phyloP scores from a whole-genome alignment of 768 basidiomycete genomes.

The Strobilomyces dryophilus region DNA sequence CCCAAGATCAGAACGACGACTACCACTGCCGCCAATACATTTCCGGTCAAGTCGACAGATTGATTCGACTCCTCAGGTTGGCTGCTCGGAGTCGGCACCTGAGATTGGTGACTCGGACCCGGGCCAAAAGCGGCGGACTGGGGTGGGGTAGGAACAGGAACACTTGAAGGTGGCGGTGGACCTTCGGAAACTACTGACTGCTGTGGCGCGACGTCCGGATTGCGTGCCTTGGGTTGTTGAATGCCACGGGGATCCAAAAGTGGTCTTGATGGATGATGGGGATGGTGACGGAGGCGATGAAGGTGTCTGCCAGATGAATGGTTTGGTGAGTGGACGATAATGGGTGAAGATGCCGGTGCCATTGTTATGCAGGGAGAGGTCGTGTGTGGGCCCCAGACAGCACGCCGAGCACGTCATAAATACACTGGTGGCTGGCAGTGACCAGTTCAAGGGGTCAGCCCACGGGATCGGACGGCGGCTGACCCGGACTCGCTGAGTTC shows the following conservation, averaged over 20 bases:
- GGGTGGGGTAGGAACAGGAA: constrained; percentile 2
- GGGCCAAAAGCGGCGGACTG: constrained; percentile 4
- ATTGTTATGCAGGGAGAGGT: constrained; percentile 10
- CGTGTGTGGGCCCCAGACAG: background rate
- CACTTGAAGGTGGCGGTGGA: background rate
- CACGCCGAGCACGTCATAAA: constrained; percentile 16
- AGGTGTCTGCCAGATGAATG: constrained; percentile 4
- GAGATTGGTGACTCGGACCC: background rate
- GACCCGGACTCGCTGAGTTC: constrained; percentile 8
- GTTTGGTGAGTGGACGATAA: constrained; percentile 1
- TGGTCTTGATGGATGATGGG: constrained; percentile 1
- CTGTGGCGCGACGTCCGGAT: background rate
- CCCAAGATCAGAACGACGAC: constrained; percentile 27
- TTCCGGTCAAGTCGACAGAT: constrained; percentile 13
- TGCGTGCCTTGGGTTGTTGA: constrained; percentile 7
- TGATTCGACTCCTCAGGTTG: constrained; percentile 5
- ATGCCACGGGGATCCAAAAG: background rate
- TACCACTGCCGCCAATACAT: constrained; percentile 18
- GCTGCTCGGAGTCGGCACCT: background rate
- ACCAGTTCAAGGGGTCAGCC: constrained; percentile 14
- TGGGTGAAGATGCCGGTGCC: constrained; percentile 19
- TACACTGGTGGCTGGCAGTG: constrained; percentile 25
- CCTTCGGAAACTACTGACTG: constrained; percentile 8
- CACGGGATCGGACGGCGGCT: constrained; percentile 14
- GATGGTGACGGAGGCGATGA: constrained; percentile 18